Base-by-base conservation (phyloP, 2,329 filamentous ascomycete species). In the Penicillium rolfsii region DNA sequence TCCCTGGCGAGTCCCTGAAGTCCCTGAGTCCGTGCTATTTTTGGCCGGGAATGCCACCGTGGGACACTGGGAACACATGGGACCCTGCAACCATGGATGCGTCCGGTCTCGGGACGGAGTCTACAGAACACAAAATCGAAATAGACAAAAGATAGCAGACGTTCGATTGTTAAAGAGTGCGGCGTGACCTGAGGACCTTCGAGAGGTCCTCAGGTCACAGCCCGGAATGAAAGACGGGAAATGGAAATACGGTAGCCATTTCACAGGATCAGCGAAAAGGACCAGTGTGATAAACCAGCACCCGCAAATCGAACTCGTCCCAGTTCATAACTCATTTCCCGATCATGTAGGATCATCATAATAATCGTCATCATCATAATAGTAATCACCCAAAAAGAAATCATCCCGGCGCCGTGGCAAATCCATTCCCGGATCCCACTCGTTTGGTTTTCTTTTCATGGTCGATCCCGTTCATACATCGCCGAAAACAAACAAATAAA, bases 401-500 rank as follows among this genome's bases (percentile, higher is more conserved):
- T 11, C 52, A 52, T 49, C 54, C 58, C 54, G 54, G 54, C 54
- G 60, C 60, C 60, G 48, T 56, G 19, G 52, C 53, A 16, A 56
- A 60, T 55, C 48, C 61, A 63, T 60, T 63, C 61, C 61, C 14
- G 26, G 24, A n/a, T 45, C 22, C 41, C 54, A 45, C 55, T 19
- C 26, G 4, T 59, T 55, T 55, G 35, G 12, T 36, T 36, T 36
- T 36, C 11, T 36, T 36, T 36, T 36, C 11, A 5, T 60, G 36
- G 40, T 60, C 53, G 41, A 55, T 59, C 55, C 61, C 53, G 19
- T 60, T 30, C 49, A 48, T 43, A 38, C 53, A 22, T 46, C 26
- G 33, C 49, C 33, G 49, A 24, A 35, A 35, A 49, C 19, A 45
- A 61, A 24, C 59, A 52, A 22, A 55, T 9, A 7, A 4, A 9